A percentile compares a stretch with the other conserved stretches of the same genome.
These are phyloP conservation scores for Ulmus americana DNA, from an alignment of 331 rosid genomes.

Conservation along the genomic window DNA sequence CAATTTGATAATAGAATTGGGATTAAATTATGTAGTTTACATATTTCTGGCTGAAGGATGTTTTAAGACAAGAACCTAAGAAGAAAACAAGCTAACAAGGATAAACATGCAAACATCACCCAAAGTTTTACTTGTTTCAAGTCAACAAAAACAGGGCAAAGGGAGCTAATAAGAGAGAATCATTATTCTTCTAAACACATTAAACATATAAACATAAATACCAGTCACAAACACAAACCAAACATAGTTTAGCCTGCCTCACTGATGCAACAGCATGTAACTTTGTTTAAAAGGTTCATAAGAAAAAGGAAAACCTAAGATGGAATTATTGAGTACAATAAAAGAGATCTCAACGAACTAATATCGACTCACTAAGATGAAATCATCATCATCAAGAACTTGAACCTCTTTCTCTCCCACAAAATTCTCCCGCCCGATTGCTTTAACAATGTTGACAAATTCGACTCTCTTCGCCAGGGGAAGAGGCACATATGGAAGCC, in stretches of 20 bases:
- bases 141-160: not conserved
- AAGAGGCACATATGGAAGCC: slow-evolving; percentile 84
- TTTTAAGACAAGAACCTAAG: too few species aligned
- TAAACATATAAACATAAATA: not conserved
- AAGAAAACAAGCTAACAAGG: too few species aligned
- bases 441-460: slow-evolving; percentile 64
- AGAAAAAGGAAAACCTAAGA: not conserved
- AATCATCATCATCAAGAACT: slow-evolving; percentile 64
- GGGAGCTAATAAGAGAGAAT: not conserved
- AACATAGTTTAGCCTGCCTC: not conserved
- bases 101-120: too few species aligned
- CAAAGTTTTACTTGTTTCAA: too few species aligned
- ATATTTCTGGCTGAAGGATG: too few species aligned
- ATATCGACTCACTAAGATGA: slow-evolving; percentile 48
- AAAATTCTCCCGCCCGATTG: slow-evolving; percentile 71
- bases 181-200: not conserved
- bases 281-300: not conserved
- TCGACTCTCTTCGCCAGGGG: slow-evolving; percentile 50
- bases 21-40: too few species aligned
- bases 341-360: slow-evolving; percentile 13
- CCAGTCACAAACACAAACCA: not conserved
- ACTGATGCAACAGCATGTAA: not conserved
- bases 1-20: too few species aligned
- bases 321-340: not conserved
- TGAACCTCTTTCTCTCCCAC: slow-evolving; percentile 60